These are phyloP conservation scores for Knufia petricola DNA, from an alignment of 2,329 filamentous ascomycete species.

Conservation along the genomic window DNA sequence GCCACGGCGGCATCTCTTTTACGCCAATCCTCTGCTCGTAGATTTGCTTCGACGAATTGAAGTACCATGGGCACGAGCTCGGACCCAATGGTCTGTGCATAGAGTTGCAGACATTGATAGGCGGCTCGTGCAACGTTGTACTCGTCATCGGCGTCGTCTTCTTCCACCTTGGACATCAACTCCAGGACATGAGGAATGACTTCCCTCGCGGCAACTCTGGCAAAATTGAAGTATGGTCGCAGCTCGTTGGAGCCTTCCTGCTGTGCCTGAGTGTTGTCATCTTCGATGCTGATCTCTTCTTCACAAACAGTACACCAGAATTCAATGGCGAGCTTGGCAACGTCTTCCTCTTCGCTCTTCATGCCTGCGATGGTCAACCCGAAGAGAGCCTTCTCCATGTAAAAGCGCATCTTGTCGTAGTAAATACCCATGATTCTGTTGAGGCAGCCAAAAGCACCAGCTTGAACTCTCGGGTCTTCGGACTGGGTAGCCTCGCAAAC, in stretches of 20 bases:
- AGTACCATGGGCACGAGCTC: constrained; percentile 80
- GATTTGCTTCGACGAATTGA: constrained; percentile 80
- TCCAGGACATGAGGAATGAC: constrained; percentile 85
- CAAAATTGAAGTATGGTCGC: constrained; percentile 92
- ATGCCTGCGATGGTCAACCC: constrained; percentile 95
- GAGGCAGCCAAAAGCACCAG: constrained; percentile 90
- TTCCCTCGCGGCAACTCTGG: constrained; percentile 81
- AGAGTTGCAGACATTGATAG: constrained; percentile 93
- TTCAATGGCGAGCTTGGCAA: constrained; percentile 93
- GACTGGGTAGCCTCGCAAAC: constrained; percentile 98
- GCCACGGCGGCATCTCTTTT: constrained; percentile 90
- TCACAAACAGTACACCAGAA: constrained; percentile 99
- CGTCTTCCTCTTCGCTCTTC: constrained; percentile 96
- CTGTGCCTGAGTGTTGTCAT: constrained; percentile 73
- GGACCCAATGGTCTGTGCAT: constrained; percentile 79
- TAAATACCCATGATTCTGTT: constrained; percentile 98
- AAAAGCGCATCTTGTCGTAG: constrained; percentile 99
- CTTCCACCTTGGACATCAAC: constrained; percentile 91
- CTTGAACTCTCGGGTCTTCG: constrained; percentile 80
- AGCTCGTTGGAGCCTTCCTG: constrained; percentile 71
- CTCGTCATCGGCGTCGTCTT: constrained; percentile 92
- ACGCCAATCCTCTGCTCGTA: constrained; percentile 89
- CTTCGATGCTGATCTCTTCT: constrained; percentile 94
- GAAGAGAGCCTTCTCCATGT: constrained; percentile 99
- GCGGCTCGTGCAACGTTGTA: constrained; percentile 93